Base-by-base conservation (phyloP, 2,329 filamentous ascomycete species). In the Diaporthe citri region DNA sequence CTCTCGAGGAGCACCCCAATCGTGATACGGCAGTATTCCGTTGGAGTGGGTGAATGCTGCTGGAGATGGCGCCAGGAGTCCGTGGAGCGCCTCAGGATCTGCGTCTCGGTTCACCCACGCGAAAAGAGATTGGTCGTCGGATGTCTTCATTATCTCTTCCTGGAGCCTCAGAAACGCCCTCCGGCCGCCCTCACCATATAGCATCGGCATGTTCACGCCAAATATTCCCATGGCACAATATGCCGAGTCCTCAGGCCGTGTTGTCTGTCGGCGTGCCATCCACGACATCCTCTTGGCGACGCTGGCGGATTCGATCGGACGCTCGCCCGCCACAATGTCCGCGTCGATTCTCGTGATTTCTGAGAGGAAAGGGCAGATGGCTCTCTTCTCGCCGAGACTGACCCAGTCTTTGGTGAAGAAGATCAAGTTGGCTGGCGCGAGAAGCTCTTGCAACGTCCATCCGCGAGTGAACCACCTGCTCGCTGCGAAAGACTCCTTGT, bases 1-100 rank as follows among this genome's bases (percentile, higher is more conserved):
- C 1, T 76, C 72, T 17, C 79, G 77, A 9, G 79, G 79, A 74
- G 82, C 80, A 77, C 79, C 80, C 78, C 79, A 81, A 69, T 83
- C 82, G 60, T 80, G 76, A 73, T 81, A 83, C 13, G 79, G 79
- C 12, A 82, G 73, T 3, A 81, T 81, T 25, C 82, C 77, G 15
- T 81, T 81, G 1, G 83, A 84, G 74, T 83, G 82, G 2, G 81
- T 80, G 77, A 87, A 87, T 4, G 81, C 81, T 55, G 79, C 77
- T n/a, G 85, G 25, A 90, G 87, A 0, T 91, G 93, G 80, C 87
- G 87, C 75, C 17, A 81, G 74, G 15, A 81, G 75, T 2, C 80
- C 79, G 36, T 73, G 74, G 7, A 67, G 76, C 1, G 69, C 67
- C 4, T 87, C 87, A 1, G 75, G 60, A 12, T 75, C 59, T 8